Conservation (phyloP, 768 basidiomycete genomes). For the Auricularia cornea region DNA sequence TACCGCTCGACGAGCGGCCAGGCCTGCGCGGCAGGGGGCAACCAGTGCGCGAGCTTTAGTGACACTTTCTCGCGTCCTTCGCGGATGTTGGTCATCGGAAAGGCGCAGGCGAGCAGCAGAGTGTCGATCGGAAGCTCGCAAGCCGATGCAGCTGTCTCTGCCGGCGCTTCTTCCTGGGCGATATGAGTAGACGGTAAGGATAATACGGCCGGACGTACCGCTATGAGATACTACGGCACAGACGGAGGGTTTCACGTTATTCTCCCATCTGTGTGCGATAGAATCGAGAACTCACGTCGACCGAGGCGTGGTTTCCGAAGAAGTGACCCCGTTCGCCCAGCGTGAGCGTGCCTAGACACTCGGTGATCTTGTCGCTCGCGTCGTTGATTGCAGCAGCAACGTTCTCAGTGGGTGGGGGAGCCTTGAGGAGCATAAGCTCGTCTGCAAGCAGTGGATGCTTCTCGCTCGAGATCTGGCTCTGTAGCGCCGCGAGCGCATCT, state of each 20-base stretch:
- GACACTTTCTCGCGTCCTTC: slow-evolving; percentile 19
- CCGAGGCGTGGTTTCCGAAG: neutral
- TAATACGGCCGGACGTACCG: neutral
- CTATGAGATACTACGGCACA: neutral
- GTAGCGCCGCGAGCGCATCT: slow-evolving; percentile 54
- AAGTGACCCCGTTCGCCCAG: neutral
- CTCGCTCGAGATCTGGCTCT: slow-evolving; percentile 38
- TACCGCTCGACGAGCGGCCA: neutral
- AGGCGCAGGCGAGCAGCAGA: neutral
- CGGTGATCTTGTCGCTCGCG: neutral
- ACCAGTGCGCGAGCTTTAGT: slow-evolving; percentile 16
- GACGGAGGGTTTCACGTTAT: neutral
- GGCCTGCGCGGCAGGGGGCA: neutral
- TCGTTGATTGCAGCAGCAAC: neutral
- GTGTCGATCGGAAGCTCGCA: neutral
- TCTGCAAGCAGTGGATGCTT: slow-evolving; percentile 61
- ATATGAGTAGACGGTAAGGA: neutral
- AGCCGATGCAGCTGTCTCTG: neutral
- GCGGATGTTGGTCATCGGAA: neutral
- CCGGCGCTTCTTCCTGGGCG: neutral
- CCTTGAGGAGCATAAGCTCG: slow-evolving; percentile 67
- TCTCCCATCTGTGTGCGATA: too few relatives aligned
- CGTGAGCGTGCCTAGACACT: neutral
- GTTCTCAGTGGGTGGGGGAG: slow-evolving; percentile 22
- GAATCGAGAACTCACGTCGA: neutral